Percentiles rank a stretch among this genome's conserved stretches.
Evolutionary conservation across 2,329 filamentous ascomycete species (phyloP).

Genomic region (Aspergillus brunneoviolaceus): DNA sequence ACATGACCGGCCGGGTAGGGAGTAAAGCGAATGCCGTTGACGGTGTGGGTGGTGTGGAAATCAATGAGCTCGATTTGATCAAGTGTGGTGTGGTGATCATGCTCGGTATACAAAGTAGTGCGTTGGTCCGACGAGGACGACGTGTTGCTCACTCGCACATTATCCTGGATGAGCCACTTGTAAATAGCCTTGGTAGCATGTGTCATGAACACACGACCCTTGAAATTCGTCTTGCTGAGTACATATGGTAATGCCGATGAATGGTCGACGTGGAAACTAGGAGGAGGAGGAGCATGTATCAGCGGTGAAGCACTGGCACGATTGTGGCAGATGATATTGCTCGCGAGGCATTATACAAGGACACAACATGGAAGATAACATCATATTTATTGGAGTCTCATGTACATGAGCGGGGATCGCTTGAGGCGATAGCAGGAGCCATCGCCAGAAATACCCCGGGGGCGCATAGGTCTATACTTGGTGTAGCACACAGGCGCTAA

Average conservation of each 20-base stretch:
- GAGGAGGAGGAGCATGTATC: slow-evolving; percentile 22
- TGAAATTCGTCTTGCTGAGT: slow-evolving; percentile 95
- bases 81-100: slow-evolving; percentile 91
- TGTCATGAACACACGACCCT: slow-evolving; percentile 96
- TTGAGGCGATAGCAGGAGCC: neutral
- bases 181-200: slow-evolving; percentile 99
- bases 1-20: slow-evolving; percentile 97
- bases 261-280: slow-evolving; percentile 98
- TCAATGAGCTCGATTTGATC: slow-evolving; percentile 95
- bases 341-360: slow-evolving; percentile 18
- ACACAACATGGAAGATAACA: slow-evolving; percentile 10
- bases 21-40: slow-evolving; percentile 93
- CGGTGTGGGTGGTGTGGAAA: slow-evolving; percentile 96
- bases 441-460: slow-evolving; percentile 1
- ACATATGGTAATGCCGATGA: slow-evolving; percentile 98
- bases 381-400: slow-evolving; percentile 22
- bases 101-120: slow-evolving; percentile 82
- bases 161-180: slow-evolving; percentile 98
- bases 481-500: neutral
- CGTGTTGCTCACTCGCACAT: slow-evolving; percentile 79
- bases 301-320: slow-evolving; percentile 20
- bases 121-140: slow-evolving; percentile 62
- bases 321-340: slow-evolving; percentile 11
- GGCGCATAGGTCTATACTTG: neutral
- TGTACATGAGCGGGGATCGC: slow-evolving; percentile 31